Conservation (phyloP, 2,329 filamentous ascomycete genomes). For the Xylariaceae sp. region DNA sequence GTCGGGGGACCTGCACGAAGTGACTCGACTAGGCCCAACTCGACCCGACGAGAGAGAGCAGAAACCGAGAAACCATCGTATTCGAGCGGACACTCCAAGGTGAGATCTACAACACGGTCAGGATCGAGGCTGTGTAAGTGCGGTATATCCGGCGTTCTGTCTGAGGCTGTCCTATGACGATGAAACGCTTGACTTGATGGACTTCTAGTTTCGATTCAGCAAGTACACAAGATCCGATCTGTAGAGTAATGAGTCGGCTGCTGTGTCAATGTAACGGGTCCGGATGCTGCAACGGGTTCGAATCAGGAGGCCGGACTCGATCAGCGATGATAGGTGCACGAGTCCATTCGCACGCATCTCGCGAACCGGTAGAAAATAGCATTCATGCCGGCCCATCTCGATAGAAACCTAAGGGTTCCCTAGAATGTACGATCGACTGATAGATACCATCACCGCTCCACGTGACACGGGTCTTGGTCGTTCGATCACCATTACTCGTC, state of each 20-base stretch:
- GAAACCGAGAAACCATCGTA: neutral
- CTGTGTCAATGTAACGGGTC: slow-evolving; percentile 2
- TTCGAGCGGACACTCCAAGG: slow-evolving; percentile 5
- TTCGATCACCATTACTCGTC: neutral
- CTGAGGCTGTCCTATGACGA: neutral
- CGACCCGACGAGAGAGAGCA: neutral
- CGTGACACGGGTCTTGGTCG: neutral
- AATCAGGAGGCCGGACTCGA: neutral
- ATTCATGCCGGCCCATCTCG: neutral
- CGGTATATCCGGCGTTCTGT: neutral
- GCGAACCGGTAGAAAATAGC: neutral
- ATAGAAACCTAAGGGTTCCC: neutral
- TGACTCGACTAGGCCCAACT: neutral
- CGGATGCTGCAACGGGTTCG: neutral
- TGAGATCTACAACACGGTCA: neutral
- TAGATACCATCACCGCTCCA: neutral
- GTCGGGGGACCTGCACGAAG: slow-evolving; percentile 4
- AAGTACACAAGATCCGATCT: slow-evolving; percentile 6
- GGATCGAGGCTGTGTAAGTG: slow-evolving; percentile 4
- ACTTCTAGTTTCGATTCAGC: neutral
- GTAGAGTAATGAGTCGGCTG: neutral
- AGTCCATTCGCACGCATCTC: neutral
- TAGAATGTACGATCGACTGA: neutral
- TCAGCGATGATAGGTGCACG: neutral
- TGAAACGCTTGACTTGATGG: neutral